Base-by-base conservation (phyloP, 163 green algal genomes). In the Chloromonas sp. region DNA sequence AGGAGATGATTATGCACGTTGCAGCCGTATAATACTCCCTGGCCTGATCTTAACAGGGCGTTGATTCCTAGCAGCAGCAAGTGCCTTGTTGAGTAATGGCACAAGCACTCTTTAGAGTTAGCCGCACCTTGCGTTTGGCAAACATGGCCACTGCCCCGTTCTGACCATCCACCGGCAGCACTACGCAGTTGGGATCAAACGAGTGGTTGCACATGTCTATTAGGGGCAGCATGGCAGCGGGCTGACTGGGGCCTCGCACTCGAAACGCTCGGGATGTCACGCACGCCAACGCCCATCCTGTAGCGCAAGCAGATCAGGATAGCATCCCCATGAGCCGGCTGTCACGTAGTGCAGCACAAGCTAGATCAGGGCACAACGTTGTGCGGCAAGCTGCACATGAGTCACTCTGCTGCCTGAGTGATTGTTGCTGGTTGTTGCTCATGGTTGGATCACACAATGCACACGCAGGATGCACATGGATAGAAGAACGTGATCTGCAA, bases 171-270 rank as follows among this genome's bases (percentile, higher is more conserved):
- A 85, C 2, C 0, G 89, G 89, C 70, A 90, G 80, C 0, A 96
- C 89, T 85, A 95, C 92, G 60, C 86, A 92, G 84, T 96, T 97
- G 60, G 95, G 91, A 0, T 87, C 1, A 74, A 98, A 97, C 61
- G 82, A 92, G 89, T 98, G 95, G 89, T 98, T 98, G 84, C 85
- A 90, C 93, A 98, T 95, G 91, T 98, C 95, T 36, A 98, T 95
- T 0, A 98, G 89, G 0, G 95, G 94, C 84, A 98, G 92, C 88
- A 96, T 88, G 0, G 92, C 83, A 0, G 92, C 90, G 58, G 92
- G 92, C 2, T 94, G 83, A 0, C 70, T n/a, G 0, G 91, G 89
- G 0, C 95, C 95, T 0, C 86, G 79, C 0, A 92, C 90, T 1
- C 94, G 87, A 86, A 98, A 98, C 0, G 95, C 95, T 0, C 95